These are phyloP conservation scores for Cyberlindnera samutprakarnensis DNA, from an alignment of 805 yeast genomes.

Conservation along the genomic window DNA sequence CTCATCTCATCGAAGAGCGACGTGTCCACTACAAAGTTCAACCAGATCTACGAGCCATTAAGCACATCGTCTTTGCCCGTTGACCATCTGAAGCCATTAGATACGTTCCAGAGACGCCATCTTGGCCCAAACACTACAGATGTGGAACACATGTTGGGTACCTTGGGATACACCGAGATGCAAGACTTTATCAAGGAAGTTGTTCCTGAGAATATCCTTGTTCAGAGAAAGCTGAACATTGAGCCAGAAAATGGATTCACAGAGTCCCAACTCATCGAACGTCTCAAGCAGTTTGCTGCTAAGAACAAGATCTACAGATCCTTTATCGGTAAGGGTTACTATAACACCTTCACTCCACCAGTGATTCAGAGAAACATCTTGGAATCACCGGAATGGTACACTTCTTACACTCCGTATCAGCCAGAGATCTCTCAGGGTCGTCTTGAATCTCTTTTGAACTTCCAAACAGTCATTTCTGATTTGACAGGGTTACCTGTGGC, in stretches of 20 bases:
- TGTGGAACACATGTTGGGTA: constrained; percentile 55
- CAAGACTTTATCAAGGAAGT: constrained; percentile 64
- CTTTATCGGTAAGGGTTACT: constrained; percentile 91
- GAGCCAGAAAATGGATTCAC: constrained; percentile 69
- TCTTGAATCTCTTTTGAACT: constrained; percentile 81
- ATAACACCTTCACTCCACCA: constrained; percentile 83
- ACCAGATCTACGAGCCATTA: constrained; percentile 37
- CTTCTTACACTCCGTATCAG: constrained; percentile 97
- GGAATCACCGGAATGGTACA: constrained; percentile 97
- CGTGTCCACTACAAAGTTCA: constrained; percentile 48
- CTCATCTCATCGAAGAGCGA: constrained; percentile 31
- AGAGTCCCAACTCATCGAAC: constrained; percentile 72
- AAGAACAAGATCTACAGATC: constrained; percentile 70
- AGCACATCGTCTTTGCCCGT: constrained; percentile 4
- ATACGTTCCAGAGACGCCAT: constrained; percentile 86
- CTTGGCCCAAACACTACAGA: constrained; percentile 71
- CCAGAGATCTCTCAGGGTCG: constrained; percentile 98
- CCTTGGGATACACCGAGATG: constrained; percentile 59
- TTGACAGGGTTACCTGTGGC: constrained; percentile 93
- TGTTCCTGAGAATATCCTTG: constrained; percentile 69
- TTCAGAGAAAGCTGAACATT: constrained; percentile 58
- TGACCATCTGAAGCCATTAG: constrained; percentile 37
- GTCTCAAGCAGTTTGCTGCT: constrained; percentile 59
- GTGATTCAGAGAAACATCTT: constrained; percentile 88
- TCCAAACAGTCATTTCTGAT: constrained; percentile 86